Evolutionary conservation across 306 rosid species (phyloP).

Genomic region (Arachis hypogaea): DNA sequence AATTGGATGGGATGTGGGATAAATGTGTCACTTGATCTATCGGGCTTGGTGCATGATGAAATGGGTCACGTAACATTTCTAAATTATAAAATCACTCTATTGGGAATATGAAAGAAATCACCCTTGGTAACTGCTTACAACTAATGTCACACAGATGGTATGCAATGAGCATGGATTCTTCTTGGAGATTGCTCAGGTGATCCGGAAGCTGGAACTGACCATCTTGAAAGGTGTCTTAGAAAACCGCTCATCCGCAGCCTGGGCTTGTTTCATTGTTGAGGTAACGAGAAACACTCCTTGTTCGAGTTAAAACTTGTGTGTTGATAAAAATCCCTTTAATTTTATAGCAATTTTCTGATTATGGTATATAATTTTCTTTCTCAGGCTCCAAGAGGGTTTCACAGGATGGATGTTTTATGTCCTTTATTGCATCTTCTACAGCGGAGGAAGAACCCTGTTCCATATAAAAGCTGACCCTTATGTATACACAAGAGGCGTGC

Average conservation of each 20-base stretch:
- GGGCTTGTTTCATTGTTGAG: conserved; percentile 89
- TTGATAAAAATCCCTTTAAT: not conserved
- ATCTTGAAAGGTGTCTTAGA: conserved; percentile 78
- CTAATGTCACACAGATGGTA: conserved; percentile 42
- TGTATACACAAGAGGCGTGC: too few species aligned
- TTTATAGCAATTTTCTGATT: not conserved
- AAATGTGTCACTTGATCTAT: too few species aligned
- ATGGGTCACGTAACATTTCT: too few species aligned
- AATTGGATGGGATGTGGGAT: too few species aligned
- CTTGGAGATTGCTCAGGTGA: conserved; percentile 79
- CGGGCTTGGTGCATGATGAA: too few species aligned
- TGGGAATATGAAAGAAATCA: not conserved
- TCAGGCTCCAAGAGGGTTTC: conserved; percentile 85
- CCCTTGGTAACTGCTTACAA: conserved; percentile 10
- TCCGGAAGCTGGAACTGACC: conserved; percentile 59
- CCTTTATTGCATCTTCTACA: conserved; percentile 87
- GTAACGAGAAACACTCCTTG: conserved; percentile 41
- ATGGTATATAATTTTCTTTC: not conserved
- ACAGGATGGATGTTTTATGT: conserved; percentile 84
- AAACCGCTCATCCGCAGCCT: conserved; percentile 48
- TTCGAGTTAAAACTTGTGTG: not conserved
- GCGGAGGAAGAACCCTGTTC: conserved; percentile 49
- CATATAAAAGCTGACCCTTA: conserved; percentile 50
- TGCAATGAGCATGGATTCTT: conserved; percentile 77
- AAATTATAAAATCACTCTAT: too few species aligned